Conservation (phyloP, 2,329 filamentous ascomycete species). For the Pseudopyrenochaeta lycopersici region DNA sequence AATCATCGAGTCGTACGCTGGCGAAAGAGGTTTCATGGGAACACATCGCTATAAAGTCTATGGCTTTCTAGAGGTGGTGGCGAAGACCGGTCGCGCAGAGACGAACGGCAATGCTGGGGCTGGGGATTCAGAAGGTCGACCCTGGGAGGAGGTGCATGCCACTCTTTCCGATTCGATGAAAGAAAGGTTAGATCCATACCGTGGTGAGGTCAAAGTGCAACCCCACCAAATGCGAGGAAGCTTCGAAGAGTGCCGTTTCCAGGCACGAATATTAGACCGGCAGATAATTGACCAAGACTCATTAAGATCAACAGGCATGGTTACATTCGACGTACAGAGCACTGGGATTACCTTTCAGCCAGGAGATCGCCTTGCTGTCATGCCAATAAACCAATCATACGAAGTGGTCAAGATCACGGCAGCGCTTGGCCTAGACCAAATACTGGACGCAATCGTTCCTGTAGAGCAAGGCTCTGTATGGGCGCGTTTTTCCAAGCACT, state of each 20-base stretch:
- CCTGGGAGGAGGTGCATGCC: slow-evolving; percentile 62
- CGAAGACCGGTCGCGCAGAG: slow-evolving; percentile 62
- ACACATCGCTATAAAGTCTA: slow-evolving; percentile 66
- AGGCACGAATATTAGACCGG: slow-evolving; percentile 54
- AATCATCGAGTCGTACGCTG: slow-evolving; percentile 64
- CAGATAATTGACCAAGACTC: slow-evolving; percentile 58
- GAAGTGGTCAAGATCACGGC: slow-evolving; percentile 63
- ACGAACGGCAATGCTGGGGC: slow-evolving; percentile 63
- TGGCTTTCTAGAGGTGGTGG: slow-evolving; percentile 63
- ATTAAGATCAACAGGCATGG: slow-evolving; percentile 56
- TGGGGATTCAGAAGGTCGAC: slow-evolving; percentile 52
- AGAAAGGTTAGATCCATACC: slow-evolving; percentile 60
- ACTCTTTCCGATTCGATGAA: slow-evolving; percentile 64
- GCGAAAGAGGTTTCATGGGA: slow-evolving; percentile 65
- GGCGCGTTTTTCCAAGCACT: slow-evolving; percentile 59
- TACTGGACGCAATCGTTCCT: slow-evolving; percentile 53
- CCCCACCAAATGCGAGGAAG: slow-evolving; percentile 64
- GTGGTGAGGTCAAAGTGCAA: slow-evolving; percentile 58
- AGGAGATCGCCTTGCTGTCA: slow-evolving; percentile 61
- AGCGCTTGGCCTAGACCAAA: slow-evolving; percentile 58
- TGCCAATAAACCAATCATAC: slow-evolving; percentile 63
- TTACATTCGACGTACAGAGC: slow-evolving; percentile 61
- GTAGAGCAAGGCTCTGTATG: slow-evolving; percentile 51
- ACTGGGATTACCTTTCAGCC: slow-evolving; percentile 64
- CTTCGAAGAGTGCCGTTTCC: slow-evolving; percentile 64